phyloP scores from a whole-genome alignment of 1,139 yeast genomes.

The Lodderomyces parapsilosis region DNA sequence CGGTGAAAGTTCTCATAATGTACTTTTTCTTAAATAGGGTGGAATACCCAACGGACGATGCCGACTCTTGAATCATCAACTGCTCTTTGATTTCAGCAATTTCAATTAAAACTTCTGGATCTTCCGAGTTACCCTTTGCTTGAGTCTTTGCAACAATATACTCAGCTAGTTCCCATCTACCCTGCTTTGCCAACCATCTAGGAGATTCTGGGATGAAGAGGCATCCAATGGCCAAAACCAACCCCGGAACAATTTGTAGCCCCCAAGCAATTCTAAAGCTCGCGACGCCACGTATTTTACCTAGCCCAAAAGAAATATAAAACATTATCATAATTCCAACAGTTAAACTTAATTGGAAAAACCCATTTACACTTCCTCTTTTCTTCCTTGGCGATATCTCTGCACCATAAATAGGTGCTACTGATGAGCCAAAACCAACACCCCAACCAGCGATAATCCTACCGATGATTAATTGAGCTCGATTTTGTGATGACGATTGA shows the following conservation, averaged over 20 bases:
- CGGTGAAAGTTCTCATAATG: slow-evolving; percentile 46
- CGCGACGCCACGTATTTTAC: slow-evolving; percentile 43
- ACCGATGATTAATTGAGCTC: slow-evolving; percentile 54
- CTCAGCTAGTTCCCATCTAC: slow-evolving; percentile 64
- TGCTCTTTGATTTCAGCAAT: slow-evolving; percentile 58
- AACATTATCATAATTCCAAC: slow-evolving; percentile 62
- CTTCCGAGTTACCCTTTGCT: slow-evolving; percentile 53
- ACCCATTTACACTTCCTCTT: slow-evolving; percentile 67
- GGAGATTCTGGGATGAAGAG: slow-evolving; percentile 71
- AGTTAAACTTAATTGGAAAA: slow-evolving; percentile 68
- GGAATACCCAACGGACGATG: slow-evolving; percentile 36
- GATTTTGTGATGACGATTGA: slow-evolving; percentile 44
- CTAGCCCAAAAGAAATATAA: slow-evolving; percentile 61
- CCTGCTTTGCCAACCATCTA: slow-evolving; percentile 66
- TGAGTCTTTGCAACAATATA: slow-evolving; percentile 50
- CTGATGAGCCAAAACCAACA: slow-evolving; percentile 69
- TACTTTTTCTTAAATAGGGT: slow-evolving; percentile 51
- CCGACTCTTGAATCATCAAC: slow-evolving; percentile 34
- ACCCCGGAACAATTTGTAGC: slow-evolving; percentile 63
- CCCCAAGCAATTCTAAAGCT: slow-evolving; percentile 74
- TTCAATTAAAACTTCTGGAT: slow-evolving; percentile 56
- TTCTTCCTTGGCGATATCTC: slow-evolving; percentile 66
- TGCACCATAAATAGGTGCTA: slow-evolving; percentile 72
- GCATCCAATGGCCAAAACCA: slow-evolving; percentile 45
- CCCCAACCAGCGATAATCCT: slow-evolving; percentile 67